A percentile compares a stretch with the other conserved stretches of the same genome.
Evolutionary conservation across 805 yeast species (phyloP).

Genomic region (Lachancea lanzarotensis): DNA sequence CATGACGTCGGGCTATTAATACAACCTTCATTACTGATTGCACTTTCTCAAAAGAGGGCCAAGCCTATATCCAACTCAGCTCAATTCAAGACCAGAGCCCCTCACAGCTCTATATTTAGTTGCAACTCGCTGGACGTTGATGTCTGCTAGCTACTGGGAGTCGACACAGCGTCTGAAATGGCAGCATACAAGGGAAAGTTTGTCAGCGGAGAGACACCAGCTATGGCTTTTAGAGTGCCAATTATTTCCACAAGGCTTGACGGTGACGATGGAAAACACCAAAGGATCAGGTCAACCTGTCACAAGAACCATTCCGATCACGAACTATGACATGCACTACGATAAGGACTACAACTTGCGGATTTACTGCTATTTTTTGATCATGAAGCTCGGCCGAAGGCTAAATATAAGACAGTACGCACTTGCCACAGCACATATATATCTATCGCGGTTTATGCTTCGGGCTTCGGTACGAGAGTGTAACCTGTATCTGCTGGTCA

Average conservation of each 20-base stretch:
- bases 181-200: constrained; percentile 66
- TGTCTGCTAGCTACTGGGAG: constrained; percentile 85
- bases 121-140: constrained; percentile 8
- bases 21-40: too few relatives aligned
- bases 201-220: constrained; percentile 40
- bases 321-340: constrained; percentile 35
- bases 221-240: constrained; percentile 36
- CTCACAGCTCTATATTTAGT: too few relatives aligned
- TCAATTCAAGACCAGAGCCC: too few relatives aligned
- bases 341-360: constrained; percentile 55
- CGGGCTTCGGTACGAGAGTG: constrained; percentile 71
- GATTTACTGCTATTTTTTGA: constrained; percentile 70
- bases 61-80: too few relatives aligned
- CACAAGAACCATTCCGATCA: constrained; percentile 38
- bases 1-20: too few relatives aligned
- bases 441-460: constrained; percentile 68
- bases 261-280: constrained; percentile 29
- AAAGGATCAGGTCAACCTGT: constrained; percentile 23
- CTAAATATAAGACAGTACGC: constrained; percentile 76
- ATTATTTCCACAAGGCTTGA: constrained; percentile 30
- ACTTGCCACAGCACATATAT: constrained; percentile 82
- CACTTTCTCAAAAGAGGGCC: too few relatives aligned
- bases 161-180: constrained; percentile 77
- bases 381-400: constrained; percentile 72
- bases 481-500: constrained; percentile 70